Base-by-base conservation (phyloP, 352 stramenopile genomes). In the Globisporangium sylvaticum region DNA sequence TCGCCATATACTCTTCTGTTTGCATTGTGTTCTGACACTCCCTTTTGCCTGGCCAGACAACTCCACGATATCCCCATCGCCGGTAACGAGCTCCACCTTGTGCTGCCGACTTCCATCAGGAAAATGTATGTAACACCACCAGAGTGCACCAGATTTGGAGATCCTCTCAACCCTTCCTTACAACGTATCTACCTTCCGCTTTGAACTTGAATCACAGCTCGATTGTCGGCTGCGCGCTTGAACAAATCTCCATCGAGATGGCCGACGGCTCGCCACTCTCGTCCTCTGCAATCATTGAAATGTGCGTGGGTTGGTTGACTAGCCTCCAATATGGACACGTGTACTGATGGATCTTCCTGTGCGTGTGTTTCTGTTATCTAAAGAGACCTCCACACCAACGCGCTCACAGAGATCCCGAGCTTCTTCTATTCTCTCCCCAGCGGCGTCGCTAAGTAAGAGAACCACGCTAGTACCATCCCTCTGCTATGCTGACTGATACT, bases 341-440 rank as follows among this genome's bases (percentile, higher is more conserved):
- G 7, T 24, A 29, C 25, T 37, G 25, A 32, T 15, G 4, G 6
- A 25, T 37, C 4, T 24, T 31, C 6, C 20, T 34, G 12, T 50
- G 37, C 0, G 15, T 65, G 10, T 48, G 14, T 34, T 18, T 50
- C 60, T 10, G 52, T 27, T 42, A 22, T 55, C 4, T 50, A 10
- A 27, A 89, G 81, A 34, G 77, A 88, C 58, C 71, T 89, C 15
- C 76, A 79, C 32, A 44, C 73, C 7, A 89, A 89, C 54, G 48
- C 62, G 22, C 48, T 89, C 5, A 62, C 39, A 8, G 60, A 69
- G 22, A 78, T 80, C 31, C 74, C 74, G 3, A 15, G 18, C 4
- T 66, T 64, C n/a, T 70, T 80, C 31, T 80, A 70, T 56, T 37
- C 61, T 1, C 62, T 79, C 4, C 64, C 70, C 0, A 39, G 39